A percentile compares a stretch with the other conserved stretches of the same genome.
Evolutionary conservation across 2,329 filamentous ascomycete species (phyloP).

Genomic region (Xylariaceae sp.): DNA sequence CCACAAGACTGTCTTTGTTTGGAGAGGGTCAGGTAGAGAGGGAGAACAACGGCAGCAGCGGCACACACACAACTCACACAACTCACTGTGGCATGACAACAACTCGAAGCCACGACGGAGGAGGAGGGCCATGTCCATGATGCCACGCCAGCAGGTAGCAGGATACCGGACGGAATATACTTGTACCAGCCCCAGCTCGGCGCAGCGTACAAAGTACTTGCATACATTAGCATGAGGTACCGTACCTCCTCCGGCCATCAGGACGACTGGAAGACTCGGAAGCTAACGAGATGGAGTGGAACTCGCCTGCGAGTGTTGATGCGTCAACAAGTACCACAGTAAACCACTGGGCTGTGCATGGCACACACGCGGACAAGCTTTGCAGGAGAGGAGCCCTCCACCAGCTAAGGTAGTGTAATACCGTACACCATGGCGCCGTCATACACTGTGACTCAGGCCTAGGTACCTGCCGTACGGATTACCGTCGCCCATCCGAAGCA

Average conservation of each 20-base stretch:
- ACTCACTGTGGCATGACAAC: slow-evolving; percentile 24
- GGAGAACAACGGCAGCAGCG: slow-evolving; percentile 10
- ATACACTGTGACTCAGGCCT: neutral
- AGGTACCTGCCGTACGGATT: neutral
- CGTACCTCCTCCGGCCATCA: neutral
- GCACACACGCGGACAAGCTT: slow-evolving; percentile 21
- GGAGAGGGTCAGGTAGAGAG: neutral
- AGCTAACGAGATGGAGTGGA: slow-evolving; percentile 10
- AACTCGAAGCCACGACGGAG: slow-evolving; percentile 21
- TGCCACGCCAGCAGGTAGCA: slow-evolving; percentile 25
- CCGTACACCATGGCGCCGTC: neutral
- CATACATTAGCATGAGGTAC: neutral
- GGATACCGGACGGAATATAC: neutral
- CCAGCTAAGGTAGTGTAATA: neutral
- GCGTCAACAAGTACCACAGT: slow-evolving; percentile 15
- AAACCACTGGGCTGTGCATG: slow-evolving; percentile 14
- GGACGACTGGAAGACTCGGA: neutral
- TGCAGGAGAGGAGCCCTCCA: slow-evolving; percentile 5
- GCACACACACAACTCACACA: slow-evolving; percentile 2
- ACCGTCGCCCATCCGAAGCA: too few species aligned
- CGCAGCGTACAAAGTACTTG: too few species aligned
- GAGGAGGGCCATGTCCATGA: slow-evolving; percentile 5
- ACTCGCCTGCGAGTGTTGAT: slow-evolving; percentile 10
- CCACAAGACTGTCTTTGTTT: slow-evolving; percentile 3
- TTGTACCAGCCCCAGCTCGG: too few species aligned